Evolutionary conservation across 1,284 basidiomycete genomes (phyloP).

Genomic region (Coniophora puteana): DNA sequence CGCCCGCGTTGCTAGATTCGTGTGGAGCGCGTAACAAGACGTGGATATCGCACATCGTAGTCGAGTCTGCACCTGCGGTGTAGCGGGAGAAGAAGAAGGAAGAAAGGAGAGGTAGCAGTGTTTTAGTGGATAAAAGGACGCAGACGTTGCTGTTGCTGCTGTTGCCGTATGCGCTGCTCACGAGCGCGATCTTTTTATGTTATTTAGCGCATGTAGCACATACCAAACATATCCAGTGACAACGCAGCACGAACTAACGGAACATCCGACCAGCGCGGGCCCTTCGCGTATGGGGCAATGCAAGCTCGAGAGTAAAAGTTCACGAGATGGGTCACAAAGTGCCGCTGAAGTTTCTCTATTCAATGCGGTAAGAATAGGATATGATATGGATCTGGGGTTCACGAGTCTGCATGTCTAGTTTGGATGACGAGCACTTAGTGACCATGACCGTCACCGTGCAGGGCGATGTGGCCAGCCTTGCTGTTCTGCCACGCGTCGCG

Average conservation of each 20-base stretch:
- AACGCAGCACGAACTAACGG: no score
- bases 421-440: background rate
- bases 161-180: slow-evolving; percentile 68
- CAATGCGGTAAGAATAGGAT: no score
- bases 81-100: slow-evolving; percentile 11
- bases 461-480: slow-evolving; percentile 76
- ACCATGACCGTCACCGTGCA: slow-evolving; percentile 25
- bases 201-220: no score
- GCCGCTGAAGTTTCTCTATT: no score
- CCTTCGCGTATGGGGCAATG: no score
- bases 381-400: no score
- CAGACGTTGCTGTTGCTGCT: slow-evolving; percentile 54
- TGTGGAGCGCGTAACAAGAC: slow-evolving; percentile 47
- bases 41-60: no score
- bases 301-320: no score
- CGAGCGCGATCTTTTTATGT: slow-evolving; percentile 82
- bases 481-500: slow-evolving; percentile 72
- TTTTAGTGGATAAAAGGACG: slow-evolving; percentile 16
- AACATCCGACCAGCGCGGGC: no score
- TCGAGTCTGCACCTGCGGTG: no score
- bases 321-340: no score
- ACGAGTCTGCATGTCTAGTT: background rate
- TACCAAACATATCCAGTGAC: no score
- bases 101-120: slow-evolving; percentile 8
- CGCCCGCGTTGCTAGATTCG: slow-evolving; percentile 57